A percentile compares a stretch with the other conserved stretches of the same genome.
Conservation (phyloP, 2,329 filamentous ascomycete genomes). For the Mollisia scopiformis region DNA sequence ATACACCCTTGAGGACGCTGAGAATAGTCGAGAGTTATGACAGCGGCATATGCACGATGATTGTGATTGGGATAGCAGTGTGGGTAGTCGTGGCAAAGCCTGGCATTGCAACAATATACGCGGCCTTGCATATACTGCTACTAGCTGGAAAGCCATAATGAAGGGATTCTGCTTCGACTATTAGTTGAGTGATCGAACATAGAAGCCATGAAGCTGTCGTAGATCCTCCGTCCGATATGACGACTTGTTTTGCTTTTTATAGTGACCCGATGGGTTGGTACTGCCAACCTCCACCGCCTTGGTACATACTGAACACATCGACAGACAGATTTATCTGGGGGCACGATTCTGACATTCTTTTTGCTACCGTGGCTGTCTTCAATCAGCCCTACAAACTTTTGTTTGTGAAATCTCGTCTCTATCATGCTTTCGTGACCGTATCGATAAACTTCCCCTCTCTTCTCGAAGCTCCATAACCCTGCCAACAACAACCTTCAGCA, state of each 20-base stretch:
- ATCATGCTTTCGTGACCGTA: not conserved
- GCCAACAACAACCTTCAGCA: not conserved
- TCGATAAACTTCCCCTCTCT: not conserved
- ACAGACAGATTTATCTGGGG: not conserved
- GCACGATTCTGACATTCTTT: not conserved
- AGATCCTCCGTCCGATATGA: not conserved
- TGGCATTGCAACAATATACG: conserved; percentile 12
- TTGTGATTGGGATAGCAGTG: conserved; percentile 13
- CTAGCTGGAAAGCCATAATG: conserved; percentile 19
- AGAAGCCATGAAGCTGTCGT: not conserved
- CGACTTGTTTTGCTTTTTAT: not conserved
- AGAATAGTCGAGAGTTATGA: conserved; percentile 30
- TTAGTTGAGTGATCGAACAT: not conserved
- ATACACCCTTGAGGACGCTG: conserved; percentile 29
- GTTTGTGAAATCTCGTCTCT: not conserved
- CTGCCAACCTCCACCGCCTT: conserved; percentile 1
- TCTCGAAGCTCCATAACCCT: not conserved
- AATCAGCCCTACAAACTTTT: not conserved
- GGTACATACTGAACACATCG: not conserved
- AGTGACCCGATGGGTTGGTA: not conserved
- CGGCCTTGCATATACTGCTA: conserved; percentile 18
- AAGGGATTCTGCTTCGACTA: not conserved
- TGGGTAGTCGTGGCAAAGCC: conserved; percentile 10
- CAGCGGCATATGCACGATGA: conserved; percentile 23
- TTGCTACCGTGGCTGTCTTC: not conserved